These are phyloP conservation scores for Saccharomyces hybrid DNA, from an alignment of 1,139 yeast species.

Conservation along the genomic window DNA sequence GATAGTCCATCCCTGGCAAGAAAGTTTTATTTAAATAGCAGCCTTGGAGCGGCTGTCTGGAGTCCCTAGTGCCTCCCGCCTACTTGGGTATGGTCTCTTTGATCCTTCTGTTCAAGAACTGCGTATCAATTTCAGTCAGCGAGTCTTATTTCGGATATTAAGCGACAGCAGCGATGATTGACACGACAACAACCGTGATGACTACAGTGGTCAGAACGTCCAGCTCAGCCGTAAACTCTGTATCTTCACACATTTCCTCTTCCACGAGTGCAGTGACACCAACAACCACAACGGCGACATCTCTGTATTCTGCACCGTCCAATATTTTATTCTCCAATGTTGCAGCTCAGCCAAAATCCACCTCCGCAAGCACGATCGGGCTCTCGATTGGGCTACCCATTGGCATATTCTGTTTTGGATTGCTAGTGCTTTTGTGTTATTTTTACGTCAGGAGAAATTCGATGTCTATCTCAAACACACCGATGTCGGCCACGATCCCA, in stretches of 20 bases:
- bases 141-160: no score
- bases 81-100: neutral
- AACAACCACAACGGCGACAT: neutral
- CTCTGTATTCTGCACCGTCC: neutral
- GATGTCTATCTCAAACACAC: slow-evolving; percentile 1
- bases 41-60: neutral
- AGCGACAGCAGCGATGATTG: neutral
- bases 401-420: slow-evolving; percentile 20
- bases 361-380: neutral
- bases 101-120: neutral
- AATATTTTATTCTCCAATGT: neutral
- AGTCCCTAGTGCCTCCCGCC: neutral
- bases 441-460: slow-evolving; percentile 10
- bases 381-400: slow-evolving; percentile 28
- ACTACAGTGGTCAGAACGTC: neutral
- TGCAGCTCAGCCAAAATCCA: neutral
- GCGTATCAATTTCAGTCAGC: neutral
- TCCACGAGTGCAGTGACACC: neutral
- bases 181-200: neutral
- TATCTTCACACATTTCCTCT: neutral
- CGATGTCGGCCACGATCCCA: slow-evolving; percentile 7
- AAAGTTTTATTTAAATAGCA: neutral
- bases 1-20: neutral
- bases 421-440: slow-evolving; percentile 16
- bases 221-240: neutral